Evolutionary conservation across 305 asterid genomes (phyloP), one percentile per base, ranked within the genome.

Genomic region (Solanum hybrid): DNA sequence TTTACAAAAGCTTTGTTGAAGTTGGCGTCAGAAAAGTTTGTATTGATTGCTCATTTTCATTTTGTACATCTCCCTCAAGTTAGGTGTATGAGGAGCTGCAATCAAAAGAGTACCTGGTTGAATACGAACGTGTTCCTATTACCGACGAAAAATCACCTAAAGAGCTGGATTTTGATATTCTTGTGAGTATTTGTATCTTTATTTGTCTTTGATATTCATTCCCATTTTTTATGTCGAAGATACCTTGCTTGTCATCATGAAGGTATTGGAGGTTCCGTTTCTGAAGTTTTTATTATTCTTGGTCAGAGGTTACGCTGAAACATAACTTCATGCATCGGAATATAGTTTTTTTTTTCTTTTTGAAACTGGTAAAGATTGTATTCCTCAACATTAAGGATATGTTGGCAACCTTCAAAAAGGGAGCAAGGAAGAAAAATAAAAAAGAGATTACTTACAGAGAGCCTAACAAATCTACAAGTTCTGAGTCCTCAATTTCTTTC

Each of bases 91-190:
- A 95, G 95, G 98, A 95, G 89, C 94, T 97, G 95, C 94, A 93
- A 90, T 93, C 94, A 79, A 92, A 94, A 90, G 93, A 93, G 89
- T 97, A 95, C 94, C 98, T 95, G 89, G 99, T 97, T 89, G 98
- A 96, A 94, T 97, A 97, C 38, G 99, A 97, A 90, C 97, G 99
- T 32, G 98, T 97, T 89, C 99, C 99, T 88, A 91, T 97, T 90
- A 97, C 99, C 11, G 99, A 97, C 92, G 99, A 97, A 91, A 97
- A 97, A 91, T 93, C 99, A 89, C 99, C 99, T 57, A 97, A 97
- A 93, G 99, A 97, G 93, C 98, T 95, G 93, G 99, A 97, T 92
- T 97, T 97, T 91, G 99, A 97, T 94, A 94, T 93, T 91, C 94
- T 97, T 94, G 99, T 97, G 89, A 94, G 98, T 94, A 81, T 91